Evolutionary conservation across 345 rosid genomes (phyloP).

Genomic region (Citrus hindsii): DNA sequence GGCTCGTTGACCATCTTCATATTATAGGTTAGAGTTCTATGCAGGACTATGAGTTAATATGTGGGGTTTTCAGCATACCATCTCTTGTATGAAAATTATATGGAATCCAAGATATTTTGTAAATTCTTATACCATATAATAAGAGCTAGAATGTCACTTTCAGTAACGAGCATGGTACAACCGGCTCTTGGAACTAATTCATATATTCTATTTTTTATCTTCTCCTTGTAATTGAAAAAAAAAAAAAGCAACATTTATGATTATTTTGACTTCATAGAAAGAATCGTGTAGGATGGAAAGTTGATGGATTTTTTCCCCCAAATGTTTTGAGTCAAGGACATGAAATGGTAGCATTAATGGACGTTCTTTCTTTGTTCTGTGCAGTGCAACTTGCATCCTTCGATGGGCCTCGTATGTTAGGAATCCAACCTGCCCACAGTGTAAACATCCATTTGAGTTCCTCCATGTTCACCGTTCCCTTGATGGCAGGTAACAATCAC

Average conservation of each 20-base stretch:
- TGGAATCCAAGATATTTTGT: background rate
- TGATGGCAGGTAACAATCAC: constrained; percentile 64
- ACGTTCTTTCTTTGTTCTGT: constrained; percentile 17
- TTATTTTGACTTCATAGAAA: background rate
- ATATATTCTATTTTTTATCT: background rate
- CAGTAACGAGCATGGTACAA: background rate
- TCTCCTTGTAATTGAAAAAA: background rate
- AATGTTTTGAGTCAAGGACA: background rate
- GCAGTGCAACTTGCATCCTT: constrained; percentile 85
- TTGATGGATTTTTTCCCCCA: background rate
- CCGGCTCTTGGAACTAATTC: background rate
- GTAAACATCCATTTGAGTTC: constrained; percentile 82
- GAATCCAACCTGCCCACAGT: constrained; percentile 84
- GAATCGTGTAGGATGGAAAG: background rate
- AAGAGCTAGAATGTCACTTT: background rate
- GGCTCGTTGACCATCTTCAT: no score
- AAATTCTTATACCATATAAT: background rate
- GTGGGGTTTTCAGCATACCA: background rate
- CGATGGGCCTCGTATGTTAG: constrained; percentile 79
- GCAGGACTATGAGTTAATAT: background rate
- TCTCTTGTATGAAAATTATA: background rate
- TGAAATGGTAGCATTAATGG: background rate
- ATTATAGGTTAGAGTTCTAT: background rate
- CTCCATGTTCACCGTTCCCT: constrained; percentile 82
- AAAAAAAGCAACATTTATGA: no score